Evolutionary conservation across 768 basidiomycete genomes (phyloP), one percentile per base, ranked within the genome.

Genomic region (Holtermannia corniformis): DNA sequence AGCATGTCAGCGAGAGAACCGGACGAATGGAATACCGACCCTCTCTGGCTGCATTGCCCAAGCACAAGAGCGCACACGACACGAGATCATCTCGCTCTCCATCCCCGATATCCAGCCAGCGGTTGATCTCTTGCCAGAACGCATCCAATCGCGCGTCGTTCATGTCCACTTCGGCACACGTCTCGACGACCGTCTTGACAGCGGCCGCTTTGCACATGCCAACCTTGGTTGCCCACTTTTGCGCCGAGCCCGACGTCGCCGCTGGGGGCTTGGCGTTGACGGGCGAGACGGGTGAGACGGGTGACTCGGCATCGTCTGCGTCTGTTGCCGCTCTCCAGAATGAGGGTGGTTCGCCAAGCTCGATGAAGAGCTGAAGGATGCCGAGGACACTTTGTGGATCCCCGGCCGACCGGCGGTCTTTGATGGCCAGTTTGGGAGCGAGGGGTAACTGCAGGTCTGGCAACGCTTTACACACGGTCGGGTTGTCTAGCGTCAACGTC

Each of bases 31-130:
- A 13, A 56, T n/a, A n/a, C 66, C 43, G 44, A 68, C 66, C 64
- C 44, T 59, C 56, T 32, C 51, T 32, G n/a, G 56, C 56, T 10
- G 27, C 43, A 50, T 70, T 70, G 2, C 66, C 68, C 23, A 56
- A 61, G n/a, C 55, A 56, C 16, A 67, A 48, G 26, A 64, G 49
- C 7, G 62, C 68, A 40, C 60, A 62, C 10, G 47, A 47, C 3
- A 56, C 47, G 2, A 65, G 54, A 51, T 67, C 66, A 2, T 50
- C 50, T n/a, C 66, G 51, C 37, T 37, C 41, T 13, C 22, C 22
- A n/a, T n/a, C n/a, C n/a, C n/a, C n/a, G n/a, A n/a, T n/a, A n/a
- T n/a, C n/a, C 14, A 63, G 37, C 68, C 63, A 66, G 22, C 7
- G 19, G 12, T 44, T 23, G 64, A 68, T 64, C 27, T 43, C 22